Percentiles rank a stretch among this genome's conserved stretches.
phyloP scores from a whole-genome alignment of 345 rosid species.

The Geranium brycei region DNA sequence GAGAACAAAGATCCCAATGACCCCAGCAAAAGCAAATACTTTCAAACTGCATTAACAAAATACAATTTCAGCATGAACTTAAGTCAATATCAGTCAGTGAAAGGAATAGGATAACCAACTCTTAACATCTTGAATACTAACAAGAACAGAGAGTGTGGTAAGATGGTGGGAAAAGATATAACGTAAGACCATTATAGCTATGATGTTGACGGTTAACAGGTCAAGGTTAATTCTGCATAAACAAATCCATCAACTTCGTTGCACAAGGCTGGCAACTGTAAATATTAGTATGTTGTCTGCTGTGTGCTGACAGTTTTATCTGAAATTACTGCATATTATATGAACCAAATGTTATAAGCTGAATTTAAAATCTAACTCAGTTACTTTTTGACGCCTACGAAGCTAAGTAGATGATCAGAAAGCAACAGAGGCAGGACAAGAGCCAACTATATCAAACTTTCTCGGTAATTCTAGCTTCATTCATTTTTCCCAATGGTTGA shows the following conservation, averaged over 20 bases:
- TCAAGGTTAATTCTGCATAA: background rate
- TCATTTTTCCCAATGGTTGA: no score
- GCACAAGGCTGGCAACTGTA: no score
- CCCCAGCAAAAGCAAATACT: conserved; percentile 72
- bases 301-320: no score
- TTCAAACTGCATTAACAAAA: conserved; percentile 52
- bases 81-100: background rate
- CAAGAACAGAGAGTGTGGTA: background rate
- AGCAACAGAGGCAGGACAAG: background rate
- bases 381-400: background rate
- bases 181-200: background rate
- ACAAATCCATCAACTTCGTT: no score
- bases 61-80: background rate
- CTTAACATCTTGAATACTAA: no score
- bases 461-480: no score
- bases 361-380: background rate
- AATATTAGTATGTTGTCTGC: no score
- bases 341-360: no score
- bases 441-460: no score
- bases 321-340: no score
- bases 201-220: no score
- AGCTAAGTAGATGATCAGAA: background rate
- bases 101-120: no score
- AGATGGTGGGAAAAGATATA: background rate
- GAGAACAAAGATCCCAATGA: conserved; percentile 75